Evolutionary conservation across 164 flowering plant species (phyloP).

Genomic region (Cinnamomum micranthum): DNA sequence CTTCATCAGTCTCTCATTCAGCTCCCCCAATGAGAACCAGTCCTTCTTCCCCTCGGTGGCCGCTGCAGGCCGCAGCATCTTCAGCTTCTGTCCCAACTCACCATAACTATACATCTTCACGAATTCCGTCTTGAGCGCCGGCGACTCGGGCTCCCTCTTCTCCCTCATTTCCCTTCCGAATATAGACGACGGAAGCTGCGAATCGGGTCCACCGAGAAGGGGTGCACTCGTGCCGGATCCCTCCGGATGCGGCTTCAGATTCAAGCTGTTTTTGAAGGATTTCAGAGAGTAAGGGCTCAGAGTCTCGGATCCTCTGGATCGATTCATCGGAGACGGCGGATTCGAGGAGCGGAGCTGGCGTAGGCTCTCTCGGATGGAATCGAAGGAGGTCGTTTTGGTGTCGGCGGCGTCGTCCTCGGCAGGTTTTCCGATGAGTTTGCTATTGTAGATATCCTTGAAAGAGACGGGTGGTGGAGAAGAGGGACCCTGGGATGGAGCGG

Average conservation of each 20-base stretch:
- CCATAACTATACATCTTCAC: conserved; percentile 33
- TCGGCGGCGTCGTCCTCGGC: background rate
- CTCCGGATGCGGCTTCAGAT: conserved; percentile 18
- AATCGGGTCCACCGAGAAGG: conserved; percentile 23
- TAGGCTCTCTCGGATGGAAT: conserved; percentile 37
- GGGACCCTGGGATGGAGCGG: conserved; percentile 22
- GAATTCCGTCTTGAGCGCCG: conserved; percentile 31
- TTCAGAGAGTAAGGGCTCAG: conserved; percentile 19
- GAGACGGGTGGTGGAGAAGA: conserved; percentile 20
- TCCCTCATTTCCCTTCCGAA: conserved; percentile 32
- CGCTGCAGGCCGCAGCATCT: conserved; percentile 42
- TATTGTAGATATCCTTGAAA: conserved; percentile 44
- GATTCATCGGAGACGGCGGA: background rate
- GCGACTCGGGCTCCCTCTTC: conserved; percentile 14
- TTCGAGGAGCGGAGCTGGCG: conserved; percentile 15
- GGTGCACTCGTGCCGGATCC: background rate
- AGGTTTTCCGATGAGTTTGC: conserved; percentile 20
- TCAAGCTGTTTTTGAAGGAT: conserved; percentile 25
- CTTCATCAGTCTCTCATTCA: conserved; percentile 35
- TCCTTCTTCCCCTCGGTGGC: conserved; percentile 19
- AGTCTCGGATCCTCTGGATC: background rate
- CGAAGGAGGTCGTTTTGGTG: conserved; percentile 11
- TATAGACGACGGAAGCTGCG: conserved; percentile 20
- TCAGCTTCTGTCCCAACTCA: conserved; percentile 65
- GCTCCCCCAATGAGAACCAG: conserved; percentile 61